Conservation (phyloP, 208 protist genomes). For the Naegleria fowleri region DNA sequence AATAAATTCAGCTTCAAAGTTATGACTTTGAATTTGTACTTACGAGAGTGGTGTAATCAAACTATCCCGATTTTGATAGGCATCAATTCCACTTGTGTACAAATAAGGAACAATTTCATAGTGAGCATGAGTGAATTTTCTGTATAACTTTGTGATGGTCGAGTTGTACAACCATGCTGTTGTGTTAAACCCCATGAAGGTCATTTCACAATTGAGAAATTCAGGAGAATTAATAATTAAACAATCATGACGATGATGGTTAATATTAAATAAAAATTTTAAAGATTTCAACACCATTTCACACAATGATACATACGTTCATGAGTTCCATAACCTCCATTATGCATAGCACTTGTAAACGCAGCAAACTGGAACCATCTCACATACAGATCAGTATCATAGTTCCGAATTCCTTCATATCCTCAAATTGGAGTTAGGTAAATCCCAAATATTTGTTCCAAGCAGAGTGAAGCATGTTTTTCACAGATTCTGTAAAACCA, state of each 20-base stretch:
- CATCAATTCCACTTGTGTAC: neutral
- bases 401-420: neutral
- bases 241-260: too few relatives aligned
- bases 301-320: neutral
- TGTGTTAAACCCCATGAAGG: too few relatives aligned
- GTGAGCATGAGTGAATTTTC: neutral
- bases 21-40: too few relatives aligned
- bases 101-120: neutral
- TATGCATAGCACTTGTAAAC: conserved; percentile 38
- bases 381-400: neutral
- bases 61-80: neutral
- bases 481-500: conserved; percentile 30
- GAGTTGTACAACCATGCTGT: neutral
- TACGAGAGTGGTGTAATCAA: neutral
- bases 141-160: neutral
- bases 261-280: too few relatives aligned
- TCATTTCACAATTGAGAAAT: too few relatives aligned
- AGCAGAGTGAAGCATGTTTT: conserved; percentile 38
- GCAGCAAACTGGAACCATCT: conserved; percentile 39
- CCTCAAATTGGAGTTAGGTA: conserved; percentile 30
- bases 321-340: conserved; percentile 28
- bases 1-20: too few relatives aligned
- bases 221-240: too few relatives aligned
- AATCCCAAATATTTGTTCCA: conserved; percentile 38
- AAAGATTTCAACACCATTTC: too few relatives aligned